Evolutionary conservation across 2,329 filamentous ascomycete species (phyloP).

Genomic region (Fusarium paranaense): DNA sequence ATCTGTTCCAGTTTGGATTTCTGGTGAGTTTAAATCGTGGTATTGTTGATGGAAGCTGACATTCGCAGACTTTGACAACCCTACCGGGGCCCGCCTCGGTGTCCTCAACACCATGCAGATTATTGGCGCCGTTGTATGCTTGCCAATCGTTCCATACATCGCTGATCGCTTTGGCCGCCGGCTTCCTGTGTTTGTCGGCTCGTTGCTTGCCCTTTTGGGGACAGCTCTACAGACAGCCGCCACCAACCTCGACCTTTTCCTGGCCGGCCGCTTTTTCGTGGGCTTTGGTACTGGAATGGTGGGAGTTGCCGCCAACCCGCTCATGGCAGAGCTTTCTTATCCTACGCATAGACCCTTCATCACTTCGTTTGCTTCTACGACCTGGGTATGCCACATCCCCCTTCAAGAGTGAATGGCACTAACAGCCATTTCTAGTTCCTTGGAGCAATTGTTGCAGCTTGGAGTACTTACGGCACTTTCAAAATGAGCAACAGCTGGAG

Average conservation of each 20-base stretch:
- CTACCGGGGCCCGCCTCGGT: not conserved
- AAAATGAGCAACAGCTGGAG: constrained; percentile 7
- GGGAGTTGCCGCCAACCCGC: not conserved
- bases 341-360: not conserved
- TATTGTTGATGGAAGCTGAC: not conserved
- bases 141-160: not conserved
- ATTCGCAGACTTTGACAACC: not conserved
- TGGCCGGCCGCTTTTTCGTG: not conserved
- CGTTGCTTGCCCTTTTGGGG: not conserved
- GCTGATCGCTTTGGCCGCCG: not conserved
- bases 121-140: not conserved
- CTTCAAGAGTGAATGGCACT: not conserved
- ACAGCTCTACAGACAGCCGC: not conserved
- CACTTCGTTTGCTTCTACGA: not conserved
- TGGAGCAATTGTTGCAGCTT: constrained; percentile 9
- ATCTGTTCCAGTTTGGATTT: constrained; percentile 3
- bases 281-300: not conserved
- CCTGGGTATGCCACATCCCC: not conserved
- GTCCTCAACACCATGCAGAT: constrained; percentile 3
- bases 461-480: constrained; percentile 1
- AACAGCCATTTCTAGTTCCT: constrained; percentile 4
- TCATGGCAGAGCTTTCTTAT: not conserved
- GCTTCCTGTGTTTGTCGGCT: not conserved
- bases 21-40: not conserved
- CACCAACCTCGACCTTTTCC: not conserved